A percentile compares a stretch with the other conserved stretches of the same genome.
Conservation (phyloP, 2,329 filamentous ascomycete genomes). For the Pyrenochaeta sp. region DNA sequence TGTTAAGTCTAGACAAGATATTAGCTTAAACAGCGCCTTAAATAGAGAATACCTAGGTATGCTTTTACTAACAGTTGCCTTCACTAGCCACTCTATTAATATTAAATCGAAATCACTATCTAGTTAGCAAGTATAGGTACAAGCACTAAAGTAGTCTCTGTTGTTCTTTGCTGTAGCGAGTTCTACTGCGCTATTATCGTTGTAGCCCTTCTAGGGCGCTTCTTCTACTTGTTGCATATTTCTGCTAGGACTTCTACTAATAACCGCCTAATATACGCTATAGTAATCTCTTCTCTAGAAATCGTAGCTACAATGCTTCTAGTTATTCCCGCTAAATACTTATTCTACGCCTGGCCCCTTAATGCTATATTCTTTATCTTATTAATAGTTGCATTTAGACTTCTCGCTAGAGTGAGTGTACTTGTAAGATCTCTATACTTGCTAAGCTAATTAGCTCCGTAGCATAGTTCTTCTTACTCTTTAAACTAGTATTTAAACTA, state of each 20-base stretch:
- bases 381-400: constrained; percentile 17
- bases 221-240: constrained; percentile 13
- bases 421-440: not conserved
- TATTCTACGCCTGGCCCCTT: constrained; percentile 16
- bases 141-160: constrained; percentile 10
- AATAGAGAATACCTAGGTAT: not conserved
- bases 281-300: constrained; percentile 14
- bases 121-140: constrained; percentile 10
- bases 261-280: constrained; percentile 12
- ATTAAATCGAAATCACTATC: not conserved
- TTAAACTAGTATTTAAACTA: constrained; percentile 17
- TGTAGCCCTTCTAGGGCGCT: constrained; percentile 15
- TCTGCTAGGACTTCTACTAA: not conserved
- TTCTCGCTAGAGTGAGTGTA: constrained; percentile 13
- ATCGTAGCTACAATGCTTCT: constrained; percentile 10
- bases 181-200: constrained; percentile 12
- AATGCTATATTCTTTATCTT: constrained; percentile 14
- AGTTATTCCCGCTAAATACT: constrained; percentile 9
- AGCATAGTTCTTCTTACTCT: constrained; percentile 14
- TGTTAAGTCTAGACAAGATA: not conserved
- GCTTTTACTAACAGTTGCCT: not conserved
- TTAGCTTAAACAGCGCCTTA: not conserved
- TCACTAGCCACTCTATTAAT: not conserved
- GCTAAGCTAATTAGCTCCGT: constrained; percentile 6
- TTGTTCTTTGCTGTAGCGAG: constrained; percentile 12